Evolutionary conservation across 1,284 basidiomycete genomes (phyloP), one percentile per base, ranked within the genome.

Genomic region (Ceratobasidium sp.): DNA sequence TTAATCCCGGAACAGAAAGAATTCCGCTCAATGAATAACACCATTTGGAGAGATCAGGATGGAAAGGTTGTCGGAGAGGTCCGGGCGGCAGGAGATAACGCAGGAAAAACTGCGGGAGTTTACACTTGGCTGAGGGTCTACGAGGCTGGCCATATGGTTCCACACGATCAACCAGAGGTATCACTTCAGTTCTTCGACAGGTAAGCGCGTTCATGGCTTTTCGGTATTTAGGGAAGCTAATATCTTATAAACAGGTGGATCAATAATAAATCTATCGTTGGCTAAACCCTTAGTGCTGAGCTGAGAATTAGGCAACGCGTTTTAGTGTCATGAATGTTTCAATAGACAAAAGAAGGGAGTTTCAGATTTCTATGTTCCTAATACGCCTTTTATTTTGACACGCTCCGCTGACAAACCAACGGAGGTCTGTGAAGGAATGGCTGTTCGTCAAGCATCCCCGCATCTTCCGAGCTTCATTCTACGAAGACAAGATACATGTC

Each of bases 81-180:
- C 85, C 55, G 69, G 7, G 69, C 69, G 20, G 69, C 69, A 18
- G 69, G 69, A 28, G 15, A 39, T 18, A 5, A 28, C 10, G 69
- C 40, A 60, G 55, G 69, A 18, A 91, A 91, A 85, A 91, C 90
- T 69, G 89, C 90, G 0, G 90, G 90, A 2, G 89, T 86, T 3
- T 89, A 91, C 83, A 91, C 90, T 6, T 91, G 91, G 80, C 82
- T 91, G 40, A 87, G 90, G n/a, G 86, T 91, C 26, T 89, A 85
- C 78, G 89, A 88, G 61, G 89, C 90, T 66, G 88, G 88, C 0
- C 88, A 89, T 80, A 87, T 89, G 81, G 89, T 89, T 18, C 89
- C 89, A 3, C 56, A 72, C 15, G 67, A 69, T n/a, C 67, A 69
- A 20, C 67, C 67, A 1, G 67, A 69, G 26, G 51, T 69, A 9